phyloP scores from a whole-genome alignment of 202 grass and related monocot genomes.

The Carex sylvatica region DNA sequence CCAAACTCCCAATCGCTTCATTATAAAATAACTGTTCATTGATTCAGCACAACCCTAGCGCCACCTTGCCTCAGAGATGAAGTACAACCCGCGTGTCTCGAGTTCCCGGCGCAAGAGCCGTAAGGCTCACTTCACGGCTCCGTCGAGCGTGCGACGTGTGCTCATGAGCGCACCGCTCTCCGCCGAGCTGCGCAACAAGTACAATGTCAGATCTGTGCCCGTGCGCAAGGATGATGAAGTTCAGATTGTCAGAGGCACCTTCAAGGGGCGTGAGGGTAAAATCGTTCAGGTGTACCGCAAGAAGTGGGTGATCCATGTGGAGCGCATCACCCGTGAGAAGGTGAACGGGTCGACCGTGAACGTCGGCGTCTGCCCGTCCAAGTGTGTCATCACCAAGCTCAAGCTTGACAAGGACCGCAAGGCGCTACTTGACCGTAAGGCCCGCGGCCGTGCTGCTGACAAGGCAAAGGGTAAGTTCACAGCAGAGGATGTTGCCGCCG shows the following conservation, averaged over 20 bases:
- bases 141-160: slow-evolving; percentile 86
- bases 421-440: slow-evolving; percentile 86
- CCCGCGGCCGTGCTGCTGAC: slow-evolving; percentile 74
- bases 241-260: slow-evolving; percentile 84
- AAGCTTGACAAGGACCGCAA: slow-evolving; percentile 99
- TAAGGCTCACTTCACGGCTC: slow-evolving; percentile 94
- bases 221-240: slow-evolving; percentile 96
- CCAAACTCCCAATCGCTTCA: too few species aligned
- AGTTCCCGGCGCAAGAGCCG: slow-evolving; percentile 93
- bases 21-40: too few species aligned
- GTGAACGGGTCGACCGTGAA: slow-evolving; percentile 94
- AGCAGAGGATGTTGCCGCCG: slow-evolving; percentile 71
- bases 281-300: slow-evolving; percentile 79
- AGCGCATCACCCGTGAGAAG: slow-evolving; percentile 95
- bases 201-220: slow-evolving; percentile 82
- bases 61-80: slow-evolving; percentile 39
- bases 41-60: too few species aligned
- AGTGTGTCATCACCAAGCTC: slow-evolving; percentile 78
- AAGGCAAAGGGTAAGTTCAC: slow-evolving; percentile 97
- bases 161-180: slow-evolving; percentile 87
- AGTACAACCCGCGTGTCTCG: slow-evolving; percentile 70
- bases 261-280: slow-evolving; percentile 94
- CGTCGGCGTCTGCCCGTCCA: slow-evolving; percentile 79
- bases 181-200: slow-evolving; percentile 80
- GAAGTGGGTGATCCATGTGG: slow-evolving; percentile 95